A percentile compares a stretch with the other conserved stretches of the same genome.
Conservation (phyloP, 768 basidiomycete species). For the Cubamyces lactineus region DNA sequence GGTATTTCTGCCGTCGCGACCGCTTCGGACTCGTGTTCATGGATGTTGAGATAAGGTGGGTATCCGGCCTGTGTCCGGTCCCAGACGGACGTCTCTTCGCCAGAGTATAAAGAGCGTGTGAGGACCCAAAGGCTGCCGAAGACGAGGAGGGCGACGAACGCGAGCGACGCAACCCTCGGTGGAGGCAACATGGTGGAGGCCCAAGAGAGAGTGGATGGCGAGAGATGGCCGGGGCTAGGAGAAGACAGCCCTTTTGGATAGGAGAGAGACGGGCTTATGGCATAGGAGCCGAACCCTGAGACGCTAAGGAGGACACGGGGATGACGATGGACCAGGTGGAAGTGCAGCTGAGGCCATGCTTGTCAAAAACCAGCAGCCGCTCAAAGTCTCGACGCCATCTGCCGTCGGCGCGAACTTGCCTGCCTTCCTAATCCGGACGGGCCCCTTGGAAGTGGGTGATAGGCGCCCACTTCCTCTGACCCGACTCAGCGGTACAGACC, state of each 20-base stretch:
- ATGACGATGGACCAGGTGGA: too few relatives aligned
- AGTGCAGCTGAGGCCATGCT: too few relatives aligned
- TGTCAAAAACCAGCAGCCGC: not conserved
- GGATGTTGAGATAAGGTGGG: constrained; percentile 9
- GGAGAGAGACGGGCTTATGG: not conserved
- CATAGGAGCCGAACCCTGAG: not conserved
- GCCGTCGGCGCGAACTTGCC: not conserved
- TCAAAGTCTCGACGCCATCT: not conserved
- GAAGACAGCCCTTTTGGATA: not conserved
- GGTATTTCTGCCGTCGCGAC: not conserved
- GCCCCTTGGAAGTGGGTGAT: not conserved
- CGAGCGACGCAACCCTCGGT: not conserved
- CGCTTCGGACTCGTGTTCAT: not conserved
- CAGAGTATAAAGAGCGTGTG: not conserved
- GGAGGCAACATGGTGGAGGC: too few relatives aligned
- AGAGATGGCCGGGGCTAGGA: not conserved
- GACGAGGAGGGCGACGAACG: not conserved
- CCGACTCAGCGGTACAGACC: not conserved
- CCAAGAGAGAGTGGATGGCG: constrained; percentile 7
- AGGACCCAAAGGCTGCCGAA: constrained; percentile 12
- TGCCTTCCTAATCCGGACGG: constrained; percentile 1
- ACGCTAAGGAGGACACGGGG: constrained; percentile 1
- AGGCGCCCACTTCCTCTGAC: not conserved
- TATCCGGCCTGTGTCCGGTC: not conserved
- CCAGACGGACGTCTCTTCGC: not conserved